These are phyloP conservation scores for Mycocalia duriaeana DNA, from an alignment of 1,284 basidiomycete species.

Conservation along the genomic window DNA sequence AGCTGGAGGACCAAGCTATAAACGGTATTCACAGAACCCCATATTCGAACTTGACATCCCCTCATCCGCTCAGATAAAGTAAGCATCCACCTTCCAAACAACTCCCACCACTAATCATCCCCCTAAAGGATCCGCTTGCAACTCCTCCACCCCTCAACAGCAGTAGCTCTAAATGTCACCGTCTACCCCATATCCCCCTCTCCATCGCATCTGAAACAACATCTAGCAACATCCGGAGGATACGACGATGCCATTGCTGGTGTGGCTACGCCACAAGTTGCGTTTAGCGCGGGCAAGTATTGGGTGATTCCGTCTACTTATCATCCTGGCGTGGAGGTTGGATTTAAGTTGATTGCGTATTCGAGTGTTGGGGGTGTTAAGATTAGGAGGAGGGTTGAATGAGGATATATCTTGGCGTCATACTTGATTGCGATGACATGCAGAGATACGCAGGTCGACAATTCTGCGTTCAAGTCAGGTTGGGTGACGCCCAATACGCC, in stretches of 20 bases:
- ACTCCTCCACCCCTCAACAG: conserved; percentile 38
- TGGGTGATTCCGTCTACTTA: conserved; percentile 73
- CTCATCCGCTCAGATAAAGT: conserved; percentile 57
- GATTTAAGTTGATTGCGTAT: conserved; percentile 64
- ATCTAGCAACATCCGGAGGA: conserved; percentile 67
- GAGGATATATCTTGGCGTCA: too few species aligned
- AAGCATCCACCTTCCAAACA: conserved; percentile 17
- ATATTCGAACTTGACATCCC: conserved; percentile 58
- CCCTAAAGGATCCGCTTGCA: conserved; percentile 60
- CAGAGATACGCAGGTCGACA: too few species aligned
- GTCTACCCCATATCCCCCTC: conserved; percentile 37
- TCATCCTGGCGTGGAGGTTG: conserved; percentile 48
- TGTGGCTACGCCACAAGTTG: conserved; percentile 53
- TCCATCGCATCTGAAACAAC: conserved; percentile 30
- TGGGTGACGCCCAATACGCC: too few species aligned
- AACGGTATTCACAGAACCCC: conserved; percentile 65
- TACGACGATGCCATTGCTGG: conserved; percentile 73
- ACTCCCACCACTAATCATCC: background rate
- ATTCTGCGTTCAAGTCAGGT: too few species aligned
- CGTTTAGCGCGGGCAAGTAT: conserved; percentile 61
- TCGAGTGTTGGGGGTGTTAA: background rate
- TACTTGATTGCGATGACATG: too few species aligned
- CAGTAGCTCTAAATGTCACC: conserved; percentile 55
- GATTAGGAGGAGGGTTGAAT: background rate
- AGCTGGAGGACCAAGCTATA: conserved; percentile 62